phyloP scores from a whole-genome alignment of 805 yeast species.

The Kodamaea hsintzibuensis region DNA sequence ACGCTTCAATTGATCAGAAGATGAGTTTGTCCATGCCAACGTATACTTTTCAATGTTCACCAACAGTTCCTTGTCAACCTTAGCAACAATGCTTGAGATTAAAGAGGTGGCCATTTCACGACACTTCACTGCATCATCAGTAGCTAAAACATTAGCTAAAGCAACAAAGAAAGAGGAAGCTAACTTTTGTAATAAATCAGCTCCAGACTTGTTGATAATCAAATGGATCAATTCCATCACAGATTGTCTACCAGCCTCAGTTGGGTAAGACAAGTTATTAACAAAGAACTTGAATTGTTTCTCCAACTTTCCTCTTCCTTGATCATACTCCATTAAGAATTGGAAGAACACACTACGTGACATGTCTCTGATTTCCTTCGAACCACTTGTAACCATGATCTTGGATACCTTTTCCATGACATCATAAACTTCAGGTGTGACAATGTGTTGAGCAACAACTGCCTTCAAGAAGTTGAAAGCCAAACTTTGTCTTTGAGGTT shows the following conservation, averaged over 20 bases:
- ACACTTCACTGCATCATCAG: slow-evolving; percentile 77
- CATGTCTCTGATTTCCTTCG: slow-evolving; percentile 77
- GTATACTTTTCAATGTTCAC: slow-evolving; percentile 43
- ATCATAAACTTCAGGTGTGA: slow-evolving; percentile 89
- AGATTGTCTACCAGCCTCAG: slow-evolving; percentile 83
- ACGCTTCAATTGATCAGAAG: slow-evolving; percentile 54
- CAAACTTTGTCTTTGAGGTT: slow-evolving; percentile 83
- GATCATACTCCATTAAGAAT: slow-evolving; percentile 92
- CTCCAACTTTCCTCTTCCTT: slow-evolving; percentile 80
- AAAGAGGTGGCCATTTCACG: slow-evolving; percentile 79
- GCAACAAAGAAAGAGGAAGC: slow-evolving; percentile 82
- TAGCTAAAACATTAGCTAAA: slow-evolving; percentile 70
- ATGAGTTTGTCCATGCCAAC: slow-evolving; percentile 60
- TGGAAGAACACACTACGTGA: slow-evolving; percentile 81
- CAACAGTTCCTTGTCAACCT: slow-evolving; percentile 39
- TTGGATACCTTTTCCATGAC: slow-evolving; percentile 77
- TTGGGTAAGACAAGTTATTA: slow-evolving; percentile 77
- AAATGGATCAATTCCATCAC: slow-evolving; percentile 83
- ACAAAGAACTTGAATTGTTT: slow-evolving; percentile 81
- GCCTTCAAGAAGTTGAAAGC: slow-evolving; percentile 85
- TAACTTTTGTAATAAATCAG: slow-evolving; percentile 57
- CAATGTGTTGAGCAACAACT: slow-evolving; percentile 67
- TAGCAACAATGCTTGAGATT: slow-evolving; percentile 53
- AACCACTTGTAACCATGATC: slow-evolving; percentile 87
- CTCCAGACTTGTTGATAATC: slow-evolving; percentile 64